Conservation (phyloP, 208 protist species). For the Porcisia hertigi region DNA sequence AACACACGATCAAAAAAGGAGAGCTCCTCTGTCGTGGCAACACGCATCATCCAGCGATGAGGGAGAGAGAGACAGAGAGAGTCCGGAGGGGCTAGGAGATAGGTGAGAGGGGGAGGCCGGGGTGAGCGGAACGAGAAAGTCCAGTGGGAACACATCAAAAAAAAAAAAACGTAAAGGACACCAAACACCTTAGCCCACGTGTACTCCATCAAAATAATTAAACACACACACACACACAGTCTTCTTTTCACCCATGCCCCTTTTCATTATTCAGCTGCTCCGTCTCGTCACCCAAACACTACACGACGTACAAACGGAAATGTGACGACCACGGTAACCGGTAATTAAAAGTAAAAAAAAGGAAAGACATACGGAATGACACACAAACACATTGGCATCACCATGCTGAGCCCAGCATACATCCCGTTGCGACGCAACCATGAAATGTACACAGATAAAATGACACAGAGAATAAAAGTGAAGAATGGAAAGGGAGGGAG, state of each 20-base stretch:
- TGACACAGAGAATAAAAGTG: background rate
- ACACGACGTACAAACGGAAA: too few species aligned
- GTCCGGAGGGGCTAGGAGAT: too few species aligned
- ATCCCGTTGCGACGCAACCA: background rate
- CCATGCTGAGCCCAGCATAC: background rate
- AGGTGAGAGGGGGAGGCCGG: background rate
- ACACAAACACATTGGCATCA: background rate
- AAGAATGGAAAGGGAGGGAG: background rate
- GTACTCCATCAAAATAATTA: background rate
- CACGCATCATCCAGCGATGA: background rate
- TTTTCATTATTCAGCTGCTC: background rate
- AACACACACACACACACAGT: too few species aligned
- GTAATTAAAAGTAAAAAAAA: background rate
- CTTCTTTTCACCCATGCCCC: background rate
- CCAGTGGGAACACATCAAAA: background rate
- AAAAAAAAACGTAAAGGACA: background rate
- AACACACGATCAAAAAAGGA: background rate
- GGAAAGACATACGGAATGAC: background rate
- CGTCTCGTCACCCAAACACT: background rate
- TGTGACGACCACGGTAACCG: background rate
- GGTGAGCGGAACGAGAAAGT: background rate
- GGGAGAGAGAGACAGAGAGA: background rate
- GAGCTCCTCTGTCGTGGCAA: background rate
- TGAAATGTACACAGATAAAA: constrained; percentile 10
- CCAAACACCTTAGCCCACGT: background rate